phyloP scores from a whole-genome alignment of 306 rosid species.

The Cicer pinnatifidum region DNA sequence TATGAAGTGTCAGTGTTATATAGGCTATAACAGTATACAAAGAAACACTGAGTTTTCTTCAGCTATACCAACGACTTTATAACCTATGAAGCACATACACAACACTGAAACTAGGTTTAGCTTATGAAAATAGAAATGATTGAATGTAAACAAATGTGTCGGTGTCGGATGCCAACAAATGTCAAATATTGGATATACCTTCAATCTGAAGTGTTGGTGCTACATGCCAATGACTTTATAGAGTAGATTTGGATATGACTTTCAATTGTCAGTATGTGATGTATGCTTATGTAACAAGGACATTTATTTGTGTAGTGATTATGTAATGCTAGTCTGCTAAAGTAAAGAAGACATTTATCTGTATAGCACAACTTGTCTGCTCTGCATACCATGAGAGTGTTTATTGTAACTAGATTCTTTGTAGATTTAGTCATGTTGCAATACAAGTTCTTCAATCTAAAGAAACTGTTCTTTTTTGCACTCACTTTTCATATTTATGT shows the following conservation, averaged over 20 bases:
- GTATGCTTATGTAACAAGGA: neutral
- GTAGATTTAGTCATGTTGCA: slow-evolving; percentile 15
- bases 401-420: slow-evolving; percentile 31
- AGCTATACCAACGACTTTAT: neutral
- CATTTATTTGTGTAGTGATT: slow-evolving; percentile 9
- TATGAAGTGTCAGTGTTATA: neutral
- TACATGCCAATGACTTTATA: neutral
- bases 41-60: neutral
- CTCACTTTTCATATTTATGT: slow-evolving; percentile 28
- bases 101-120: too few relatives aligned
- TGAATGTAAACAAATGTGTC: neutral
- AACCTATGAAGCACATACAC: too few relatives aligned
- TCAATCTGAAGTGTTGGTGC: neutral
- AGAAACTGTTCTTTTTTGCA: neutral
- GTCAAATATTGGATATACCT: neutral
- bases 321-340: slow-evolving; percentile 15
- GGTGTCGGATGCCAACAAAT: neutral
- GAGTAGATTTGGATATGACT: slow-evolving; percentile 5
- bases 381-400: neutral
- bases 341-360: neutral
- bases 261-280: slow-evolving; percentile 3
- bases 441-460: slow-evolving; percentile 26
- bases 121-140: neutral
- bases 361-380: slow-evolving; percentile 6
- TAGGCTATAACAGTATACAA: neutral